These are phyloP conservation scores for Eutrema japonicum DNA, from an alignment of 345 rosid genomes.

Conservation along the genomic window DNA sequence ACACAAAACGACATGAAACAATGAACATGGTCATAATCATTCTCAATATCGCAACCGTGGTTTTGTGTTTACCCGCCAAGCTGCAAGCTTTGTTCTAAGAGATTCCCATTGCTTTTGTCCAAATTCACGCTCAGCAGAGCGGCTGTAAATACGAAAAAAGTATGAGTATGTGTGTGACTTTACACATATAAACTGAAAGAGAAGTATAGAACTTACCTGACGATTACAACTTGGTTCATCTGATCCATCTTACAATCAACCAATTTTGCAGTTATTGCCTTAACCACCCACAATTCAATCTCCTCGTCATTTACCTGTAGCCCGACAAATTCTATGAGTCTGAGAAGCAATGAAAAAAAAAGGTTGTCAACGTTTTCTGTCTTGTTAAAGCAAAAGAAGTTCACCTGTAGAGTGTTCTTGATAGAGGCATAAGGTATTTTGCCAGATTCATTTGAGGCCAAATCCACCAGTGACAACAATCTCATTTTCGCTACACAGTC, in stretches of 20 bases:
- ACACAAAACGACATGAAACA: background rate
- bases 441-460: slow-evolving; percentile 71
- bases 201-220: slow-evolving; percentile 54
- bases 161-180: slow-evolving; percentile 16
- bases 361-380: background rate
- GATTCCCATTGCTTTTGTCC: slow-evolving; percentile 72
- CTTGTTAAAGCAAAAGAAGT: slow-evolving; percentile 5
- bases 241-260: slow-evolving; percentile 89
- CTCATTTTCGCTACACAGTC: slow-evolving; percentile 89
- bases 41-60: background rate
- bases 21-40: background rate
- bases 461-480: slow-evolving; percentile 80
- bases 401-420: slow-evolving; percentile 72
- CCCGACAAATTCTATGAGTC: background rate
- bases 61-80: slow-evolving; percentile 64
- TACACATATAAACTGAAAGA: background rate
- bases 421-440: slow-evolving; percentile 69
- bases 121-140: slow-evolving; percentile 68
- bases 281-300: slow-evolving; percentile 86
- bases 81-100: slow-evolving; percentile 68
- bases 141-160: slow-evolving; percentile 48
- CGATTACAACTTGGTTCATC: slow-evolving; percentile 80
- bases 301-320: slow-evolving; percentile 79
- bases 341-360: background rate
- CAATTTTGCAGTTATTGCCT: slow-evolving; percentile 81